Evolutionary conservation across 2,329 filamentous ascomycete species (phyloP), one percentile per base, ranked within the genome.

Genomic region (Penicillium sp.): DNA sequence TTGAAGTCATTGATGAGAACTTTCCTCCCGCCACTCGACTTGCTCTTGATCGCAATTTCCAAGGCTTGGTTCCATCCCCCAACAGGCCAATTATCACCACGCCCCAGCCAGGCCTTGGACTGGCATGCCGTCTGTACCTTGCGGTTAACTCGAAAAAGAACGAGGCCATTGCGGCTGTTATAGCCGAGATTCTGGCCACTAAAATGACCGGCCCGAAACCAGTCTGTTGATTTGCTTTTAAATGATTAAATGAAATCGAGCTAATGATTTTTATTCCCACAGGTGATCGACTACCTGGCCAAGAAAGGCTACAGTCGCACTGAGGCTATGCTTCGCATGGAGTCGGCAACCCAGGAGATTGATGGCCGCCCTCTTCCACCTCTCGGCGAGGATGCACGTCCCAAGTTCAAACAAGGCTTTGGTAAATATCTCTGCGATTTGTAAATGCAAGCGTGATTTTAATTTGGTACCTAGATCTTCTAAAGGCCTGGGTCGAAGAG

Each of bases 261-360:
- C 5, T 13, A 13, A 15, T 30, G 16, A 33, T 26, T 33, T 30
- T 39, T 23, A 11, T 32, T 32, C 8, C 35, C 27, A 23, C 55
- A 84, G 80, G 82, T 98, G 3, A 89, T 95, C 6, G 92, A 98
- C 54, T 98, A 98, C 62, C 74, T 98, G 1, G 79, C 88, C 2
- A 98, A 98, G 64, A 89, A 95, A 51, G 92, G 92, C 0, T 98
- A 95, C 65, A 88, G 82, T 37, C 77, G 84, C 15, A 96, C 92
- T 1, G 92, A 98, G 64, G 85, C 90, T 13, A 85, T 92, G 60
- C 85, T 98, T 36, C 80, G 92, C 29, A 84, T 87, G 62, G 92
- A 98, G 64, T 94, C 89, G 1, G 81, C 85, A 15, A 81, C 88
- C 51, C 75, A 92, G 28, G 85, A 90, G 39, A 75, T 82, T 14